phyloP scores from a whole-genome alignment of 108 stramenopile species.

The Discostella pseudostelligera region DNA sequence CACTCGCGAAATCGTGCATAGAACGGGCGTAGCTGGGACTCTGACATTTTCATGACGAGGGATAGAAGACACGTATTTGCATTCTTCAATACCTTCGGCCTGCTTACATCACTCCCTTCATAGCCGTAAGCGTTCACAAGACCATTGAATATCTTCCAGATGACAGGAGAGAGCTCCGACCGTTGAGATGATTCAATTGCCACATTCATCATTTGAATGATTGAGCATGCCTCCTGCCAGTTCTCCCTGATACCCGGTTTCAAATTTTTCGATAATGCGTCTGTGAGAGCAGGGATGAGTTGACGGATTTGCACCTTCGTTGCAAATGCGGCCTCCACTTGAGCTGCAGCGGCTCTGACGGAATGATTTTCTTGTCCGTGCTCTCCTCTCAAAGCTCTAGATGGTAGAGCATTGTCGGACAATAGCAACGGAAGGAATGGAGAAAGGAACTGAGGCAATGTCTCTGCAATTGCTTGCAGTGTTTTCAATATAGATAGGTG shows the following conservation, averaged over 20 bases:
- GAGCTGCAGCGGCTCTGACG: conserved; percentile 28
- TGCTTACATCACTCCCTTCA: conserved; percentile 22
- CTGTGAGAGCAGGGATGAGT: conserved; percentile 58
- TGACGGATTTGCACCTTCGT: conserved; percentile 56
- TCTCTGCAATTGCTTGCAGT: conserved; percentile 54
- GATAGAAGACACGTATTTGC: conserved; percentile 61
- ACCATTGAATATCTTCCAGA: conserved; percentile 54
- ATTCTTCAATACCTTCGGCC: conserved; percentile 35
- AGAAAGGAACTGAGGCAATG: conserved; percentile 74
- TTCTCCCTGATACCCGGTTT: conserved; percentile 13
- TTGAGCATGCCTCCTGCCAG: conserved; percentile 44
- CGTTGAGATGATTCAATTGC: conserved; percentile 51
- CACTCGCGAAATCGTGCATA: conserved; percentile 73
- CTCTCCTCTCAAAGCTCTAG: conserved; percentile 35
- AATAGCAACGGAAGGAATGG: conserved; percentile 68
- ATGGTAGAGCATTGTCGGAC: conserved; percentile 49
- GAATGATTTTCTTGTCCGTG: conserved; percentile 23
- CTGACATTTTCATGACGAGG: conserved; percentile 82
- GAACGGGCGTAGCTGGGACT: conserved; percentile 79
- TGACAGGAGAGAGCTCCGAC: conserved; percentile 58
- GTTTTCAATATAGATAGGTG: conserved; percentile 60
- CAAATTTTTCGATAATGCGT: conserved; percentile 37
- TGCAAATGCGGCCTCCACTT: conserved; percentile 50
- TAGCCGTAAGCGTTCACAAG: conserved; percentile 52
- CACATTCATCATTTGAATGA: conserved; percentile 49